These are phyloP conservation scores for Candida insectorum DNA, from an alignment of 805 yeast species.

Conservation along the genomic window DNA sequence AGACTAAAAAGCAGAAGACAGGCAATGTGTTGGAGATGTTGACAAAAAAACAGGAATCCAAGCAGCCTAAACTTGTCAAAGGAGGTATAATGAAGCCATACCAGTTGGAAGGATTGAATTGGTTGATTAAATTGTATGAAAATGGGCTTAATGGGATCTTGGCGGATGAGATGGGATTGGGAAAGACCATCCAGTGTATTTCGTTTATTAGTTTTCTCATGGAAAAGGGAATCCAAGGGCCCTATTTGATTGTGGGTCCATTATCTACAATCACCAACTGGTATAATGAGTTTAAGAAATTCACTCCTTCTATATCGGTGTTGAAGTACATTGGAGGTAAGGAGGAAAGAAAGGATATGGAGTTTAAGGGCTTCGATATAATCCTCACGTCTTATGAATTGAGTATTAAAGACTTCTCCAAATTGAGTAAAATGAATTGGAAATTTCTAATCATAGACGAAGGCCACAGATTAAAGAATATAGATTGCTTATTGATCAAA, in stretches of 20 bases:
- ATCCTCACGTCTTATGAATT: slow-evolving; percentile 82
- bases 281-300: slow-evolving; percentile 66
- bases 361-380: slow-evolving; percentile 36
- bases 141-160: slow-evolving; percentile 93
- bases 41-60: slow-evolving; percentile 7
- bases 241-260: slow-evolving; percentile 77
- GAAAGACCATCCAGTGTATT: slow-evolving; percentile 88
- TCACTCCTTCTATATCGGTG: slow-evolving; percentile 68
- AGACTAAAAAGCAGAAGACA: slow-evolving; percentile 1
- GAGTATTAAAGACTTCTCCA: slow-evolving; percentile 61
- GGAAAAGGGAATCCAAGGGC: slow-evolving; percentile 77
- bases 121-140: slow-evolving; percentile 85
- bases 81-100: slow-evolving; percentile 71
- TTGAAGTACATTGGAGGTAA: slow-evolving; percentile 65
- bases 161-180: slow-evolving; percentile 98
- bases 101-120: slow-evolving; percentile 86
- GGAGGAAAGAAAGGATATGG: slow-evolving; percentile 41
- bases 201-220: slow-evolving; percentile 70
- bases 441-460: slow-evolving; percentile 88
- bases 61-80: slow-evolving; percentile 30
- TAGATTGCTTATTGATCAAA: slow-evolving; percentile 70
- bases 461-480: slow-evolving; percentile 89
- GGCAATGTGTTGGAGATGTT: slow-evolving; percentile 6
- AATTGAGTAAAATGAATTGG: slow-evolving; percentile 53
- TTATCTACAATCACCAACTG: slow-evolving; percentile 84